Evolutionary conservation across 1,284 basidiomycete genomes (phyloP).

Genomic region (Naganishia liquefaciens): DNA sequence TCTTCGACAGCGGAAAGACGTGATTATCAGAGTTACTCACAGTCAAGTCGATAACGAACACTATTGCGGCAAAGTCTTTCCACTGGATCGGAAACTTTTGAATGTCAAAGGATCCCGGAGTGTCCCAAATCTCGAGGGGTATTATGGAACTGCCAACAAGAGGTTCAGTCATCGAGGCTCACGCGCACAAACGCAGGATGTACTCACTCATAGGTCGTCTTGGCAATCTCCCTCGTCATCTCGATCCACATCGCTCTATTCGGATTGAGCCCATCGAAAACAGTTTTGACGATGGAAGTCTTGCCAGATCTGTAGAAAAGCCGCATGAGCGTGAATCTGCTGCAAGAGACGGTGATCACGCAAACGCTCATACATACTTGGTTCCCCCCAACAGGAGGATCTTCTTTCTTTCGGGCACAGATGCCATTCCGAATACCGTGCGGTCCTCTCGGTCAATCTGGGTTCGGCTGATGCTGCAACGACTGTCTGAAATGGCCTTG

Average conservation of each 20-base stretch:
- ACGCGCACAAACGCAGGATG: neutral
- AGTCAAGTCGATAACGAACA: conserved; percentile 97
- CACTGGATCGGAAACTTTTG: conserved; percentile 72
- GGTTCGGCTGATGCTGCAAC: neutral
- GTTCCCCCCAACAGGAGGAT: conserved; percentile 76
- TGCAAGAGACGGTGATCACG: neutral
- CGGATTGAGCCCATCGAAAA: conserved; percentile 79
- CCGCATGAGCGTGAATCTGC: conserved; percentile 26
- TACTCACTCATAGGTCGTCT: conserved; percentile 77
- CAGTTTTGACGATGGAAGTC: conserved; percentile 84
- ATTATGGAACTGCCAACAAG: conserved; percentile 70
- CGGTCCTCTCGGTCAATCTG: too few relatives aligned
- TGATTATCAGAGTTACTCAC: conserved; percentile 55
- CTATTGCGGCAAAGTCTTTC: conserved; percentile 72
- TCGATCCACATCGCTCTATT: conserved; percentile 92
- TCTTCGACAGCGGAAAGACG: neutral
- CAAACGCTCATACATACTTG: conserved; percentile 58
- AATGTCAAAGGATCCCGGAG: conserved; percentile 78
- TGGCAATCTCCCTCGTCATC: conserved; percentile 73
- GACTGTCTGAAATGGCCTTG: too few relatives aligned
- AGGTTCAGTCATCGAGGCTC: neutral
- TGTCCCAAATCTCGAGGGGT: conserved; percentile 93
- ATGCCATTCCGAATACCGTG: neutral
- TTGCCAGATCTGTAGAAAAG: conserved; percentile 73
- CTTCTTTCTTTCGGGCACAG: conserved; percentile 54